phyloP scores from a whole-genome alignment of 495 filamentous ascomycete species.

The Aspergillus conjunctus region DNA sequence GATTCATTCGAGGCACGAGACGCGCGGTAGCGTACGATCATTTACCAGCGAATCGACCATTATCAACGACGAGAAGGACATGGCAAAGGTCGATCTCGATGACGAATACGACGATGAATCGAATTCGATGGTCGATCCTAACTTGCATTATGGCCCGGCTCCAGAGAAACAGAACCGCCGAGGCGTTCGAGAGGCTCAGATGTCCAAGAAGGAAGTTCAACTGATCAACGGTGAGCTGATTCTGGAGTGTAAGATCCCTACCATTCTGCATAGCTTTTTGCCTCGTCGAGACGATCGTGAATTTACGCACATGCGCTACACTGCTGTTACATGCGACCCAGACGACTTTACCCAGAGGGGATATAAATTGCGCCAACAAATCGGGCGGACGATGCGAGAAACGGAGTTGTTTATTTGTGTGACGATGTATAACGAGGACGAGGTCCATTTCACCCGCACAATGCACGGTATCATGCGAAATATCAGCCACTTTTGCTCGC shows the following conservation, averaged over 20 bases:
- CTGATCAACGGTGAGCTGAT: constrained; percentile 97
- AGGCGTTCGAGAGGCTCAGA: constrained; percentile 79
- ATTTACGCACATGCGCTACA: constrained; percentile 99
- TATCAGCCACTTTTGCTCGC: constrained; percentile 91
- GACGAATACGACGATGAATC: constrained; percentile 46
- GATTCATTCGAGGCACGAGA: constrained; percentile 38
- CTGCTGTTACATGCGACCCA: constrained; percentile 97
- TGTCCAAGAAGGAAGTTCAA: constrained; percentile 90
- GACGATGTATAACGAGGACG: constrained; percentile 99
- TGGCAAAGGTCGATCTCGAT: constrained; percentile 47
- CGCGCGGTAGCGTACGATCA: constrained; percentile 52
- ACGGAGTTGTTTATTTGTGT: constrained; percentile 98
- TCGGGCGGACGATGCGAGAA: constrained; percentile 80
- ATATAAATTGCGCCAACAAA: constrained; percentile 95
- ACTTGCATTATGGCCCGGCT: constrained; percentile 80
- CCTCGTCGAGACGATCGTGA: constrained; percentile 90
- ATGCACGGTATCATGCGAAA: constrained; percentile 99
- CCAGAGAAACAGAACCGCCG: constrained; percentile 84
- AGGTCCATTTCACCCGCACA: constrained; percentile 92
- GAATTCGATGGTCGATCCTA: constrained; percentile 41
- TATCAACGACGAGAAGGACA: constrained; percentile 57
- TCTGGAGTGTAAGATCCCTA: constrained; percentile 97
- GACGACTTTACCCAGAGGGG: constrained; percentile 87
- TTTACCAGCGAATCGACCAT: constrained; percentile 70
- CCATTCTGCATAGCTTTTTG: constrained; percentile 93